Base-by-base conservation (phyloP, 352 stramenopile genomes). In the Globisporangium alternatum region DNA sequence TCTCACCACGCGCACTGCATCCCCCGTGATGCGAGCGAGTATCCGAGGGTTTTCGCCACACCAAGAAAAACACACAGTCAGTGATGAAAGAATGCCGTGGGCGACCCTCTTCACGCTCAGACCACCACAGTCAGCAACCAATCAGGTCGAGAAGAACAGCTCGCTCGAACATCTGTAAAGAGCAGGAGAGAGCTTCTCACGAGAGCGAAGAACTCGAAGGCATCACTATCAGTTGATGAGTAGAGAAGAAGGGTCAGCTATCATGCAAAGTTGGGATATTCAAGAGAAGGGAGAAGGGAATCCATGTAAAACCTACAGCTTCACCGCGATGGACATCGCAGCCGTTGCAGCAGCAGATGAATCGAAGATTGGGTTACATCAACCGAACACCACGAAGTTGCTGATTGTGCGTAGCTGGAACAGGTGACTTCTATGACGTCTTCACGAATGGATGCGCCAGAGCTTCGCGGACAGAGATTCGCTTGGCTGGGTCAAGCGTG, bases 381-480 rank as follows among this genome's bases (percentile, higher is more conserved):
- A 28, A 2, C 25, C 25, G 31, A 9, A 37, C 5, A 37, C 31
- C 31, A 37, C 31, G 31, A 37, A 45, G 30, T 54, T 43, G 31
- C 10, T 52, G 19, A 9, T 51, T n/a, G 41, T 7, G 2, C 19
- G 19, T 22, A 43, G 52, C 5, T 5, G 3, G n/a, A 12, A 43
- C 35, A 12, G 12, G 9, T 52, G 7, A 15, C 52, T 44, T 25
- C 35, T 62, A 68, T 28, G 62, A 60, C 15, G 25, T 56, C 56
- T 84, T 87, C 56, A 95, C 69, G 56, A 96, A 97, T 21, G 86
- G 83, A 62, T 97, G 89, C 47, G 78, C 73, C 9, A 97, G 72
- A 9, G 89, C 89, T 19, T 96, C 89, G 5, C 64, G 73, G 15
- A 92, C 84, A 0, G 76, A 82, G 51, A 95, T 83, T 2, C 89